Evolutionary conservation across 441 rosid genomes (phyloP).

Genomic region (Jatropha multifida): DNA sequence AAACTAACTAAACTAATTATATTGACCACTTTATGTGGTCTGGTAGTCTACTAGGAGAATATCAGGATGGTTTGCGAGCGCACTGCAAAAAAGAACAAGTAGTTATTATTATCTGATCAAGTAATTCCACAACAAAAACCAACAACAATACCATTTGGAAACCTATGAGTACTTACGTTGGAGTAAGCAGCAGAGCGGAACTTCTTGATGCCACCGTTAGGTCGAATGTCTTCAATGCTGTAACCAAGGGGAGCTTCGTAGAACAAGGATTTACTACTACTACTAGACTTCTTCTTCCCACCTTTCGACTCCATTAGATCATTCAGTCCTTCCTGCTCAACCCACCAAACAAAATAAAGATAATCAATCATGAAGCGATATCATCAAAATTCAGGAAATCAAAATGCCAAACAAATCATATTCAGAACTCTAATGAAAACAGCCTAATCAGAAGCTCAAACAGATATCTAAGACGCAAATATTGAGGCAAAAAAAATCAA

Average conservation of each 20-base stretch:
- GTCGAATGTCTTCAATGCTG: conserved; percentile 90
- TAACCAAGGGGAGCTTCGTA: conserved; percentile 95
- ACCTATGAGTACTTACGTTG: conserved; percentile 47
- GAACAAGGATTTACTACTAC: conserved; percentile 55
- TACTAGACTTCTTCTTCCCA: conserved; percentile 73
- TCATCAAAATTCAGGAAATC: neutral
- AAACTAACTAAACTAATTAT: conserved; percentile 24
- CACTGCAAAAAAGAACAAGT: conserved; percentile 47
- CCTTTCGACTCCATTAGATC: conserved; percentile 90
- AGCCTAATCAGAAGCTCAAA: neutral
- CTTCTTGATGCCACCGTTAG: conserved; percentile 87
- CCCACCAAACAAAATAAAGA: neutral
- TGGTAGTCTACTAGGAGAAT: conserved; percentile 24
- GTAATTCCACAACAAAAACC: neutral
- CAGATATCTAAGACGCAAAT: neutral
- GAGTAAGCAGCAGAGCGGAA: conserved; percentile 94
- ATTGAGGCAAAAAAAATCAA: neutral
- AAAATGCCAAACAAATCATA: neutral
- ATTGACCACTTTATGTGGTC: conserved; percentile 49
- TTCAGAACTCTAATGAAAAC: neutral
- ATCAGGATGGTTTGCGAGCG: conserved; percentile 89
- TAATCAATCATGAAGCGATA: neutral
- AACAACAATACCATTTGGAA: neutral
- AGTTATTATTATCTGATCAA: neutral
- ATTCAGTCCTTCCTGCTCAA: conserved; percentile 38